Conservation (phyloP, 1,284 basidiomycete genomes). For the Pseudozyma flocculosa region DNA sequence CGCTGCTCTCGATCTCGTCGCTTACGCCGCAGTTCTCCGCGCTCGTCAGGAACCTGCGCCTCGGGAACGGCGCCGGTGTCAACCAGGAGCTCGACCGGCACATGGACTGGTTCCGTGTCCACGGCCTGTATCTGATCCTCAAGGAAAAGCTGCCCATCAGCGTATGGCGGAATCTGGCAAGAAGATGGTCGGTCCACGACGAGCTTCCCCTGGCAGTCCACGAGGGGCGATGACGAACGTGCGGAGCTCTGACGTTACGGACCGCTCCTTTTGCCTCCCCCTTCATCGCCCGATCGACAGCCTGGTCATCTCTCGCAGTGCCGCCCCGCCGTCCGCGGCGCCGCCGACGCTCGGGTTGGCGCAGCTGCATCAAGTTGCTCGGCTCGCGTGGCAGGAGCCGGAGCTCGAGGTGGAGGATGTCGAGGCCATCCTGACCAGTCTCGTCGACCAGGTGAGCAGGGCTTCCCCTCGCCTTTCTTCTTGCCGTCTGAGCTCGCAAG, state of each 20-base stretch:
- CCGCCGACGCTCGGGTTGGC: constrained; percentile 56
- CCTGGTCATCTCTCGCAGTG: constrained; percentile 11
- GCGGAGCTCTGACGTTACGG: too few relatives aligned
- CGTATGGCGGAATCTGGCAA: constrained; percentile 59
- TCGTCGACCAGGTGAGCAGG: constrained; percentile 60
- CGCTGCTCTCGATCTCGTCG: constrained; percentile 49
- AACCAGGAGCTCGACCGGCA: constrained; percentile 48
- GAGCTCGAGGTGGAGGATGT: constrained; percentile 57
- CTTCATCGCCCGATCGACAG: too few relatives aligned
- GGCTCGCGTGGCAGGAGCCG: constrained; percentile 53
- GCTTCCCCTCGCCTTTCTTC: constrained; percentile 28
- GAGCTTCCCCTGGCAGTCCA: too few relatives aligned
- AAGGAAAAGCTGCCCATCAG: constrained; percentile 59
- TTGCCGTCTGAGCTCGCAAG: background rate
- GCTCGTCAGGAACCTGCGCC: constrained; percentile 39
- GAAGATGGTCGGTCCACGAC: constrained; percentile 52
- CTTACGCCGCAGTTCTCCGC: constrained; percentile 41
- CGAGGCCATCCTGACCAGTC: constrained; percentile 57
- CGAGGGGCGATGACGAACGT: too few relatives aligned
- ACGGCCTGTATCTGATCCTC: constrained; percentile 58
- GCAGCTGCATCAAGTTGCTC: constrained; percentile 49
- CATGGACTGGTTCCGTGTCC: constrained; percentile 53
- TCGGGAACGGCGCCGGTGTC: constrained; percentile 52
- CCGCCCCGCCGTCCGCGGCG: constrained; percentile 22
- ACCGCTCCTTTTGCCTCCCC: too few relatives aligned